Conservation (phyloP, 1,284 basidiomycete species). For the Cutaneotrichosporon mucoides region DNA sequence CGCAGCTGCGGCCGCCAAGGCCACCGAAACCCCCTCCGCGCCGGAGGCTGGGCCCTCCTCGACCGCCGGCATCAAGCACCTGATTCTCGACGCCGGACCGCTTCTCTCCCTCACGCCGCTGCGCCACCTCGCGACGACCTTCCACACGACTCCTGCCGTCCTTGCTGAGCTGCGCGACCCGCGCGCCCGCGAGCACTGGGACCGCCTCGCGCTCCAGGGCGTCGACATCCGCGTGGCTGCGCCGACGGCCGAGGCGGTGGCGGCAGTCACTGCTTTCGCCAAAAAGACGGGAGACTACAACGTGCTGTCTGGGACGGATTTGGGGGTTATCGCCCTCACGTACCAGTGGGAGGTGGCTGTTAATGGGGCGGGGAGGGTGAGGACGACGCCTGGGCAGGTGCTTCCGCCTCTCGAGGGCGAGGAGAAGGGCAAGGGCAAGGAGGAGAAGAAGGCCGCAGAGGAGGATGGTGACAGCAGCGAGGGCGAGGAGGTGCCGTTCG, state of each 20-base stretch:
- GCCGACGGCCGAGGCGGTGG: constrained; percentile 67
- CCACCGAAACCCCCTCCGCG: background rate
- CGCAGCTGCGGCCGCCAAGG: background rate
- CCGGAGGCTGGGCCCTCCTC: background rate
- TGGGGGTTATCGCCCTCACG: constrained; percentile 86
- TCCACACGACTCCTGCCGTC: constrained; percentile 83
- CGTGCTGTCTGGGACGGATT: constrained; percentile 85
- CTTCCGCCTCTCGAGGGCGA: constrained; percentile 11
- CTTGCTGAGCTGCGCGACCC: constrained; percentile 82
- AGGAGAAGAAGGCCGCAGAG: constrained; percentile 43
- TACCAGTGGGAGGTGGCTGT: constrained; percentile 65
- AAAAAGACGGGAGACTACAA: constrained; percentile 96
- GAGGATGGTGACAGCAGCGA: constrained; percentile 29
- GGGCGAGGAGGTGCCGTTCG: constrained; percentile 18
- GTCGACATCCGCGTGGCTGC: constrained; percentile 69
- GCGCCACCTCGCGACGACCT: constrained; percentile 73
- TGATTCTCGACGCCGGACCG: constrained; percentile 89
- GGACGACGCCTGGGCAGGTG: constrained; percentile 54
- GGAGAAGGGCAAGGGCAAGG: constrained; percentile 47
- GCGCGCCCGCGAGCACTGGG: constrained; percentile 77
- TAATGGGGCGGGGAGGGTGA: constrained; percentile 52
- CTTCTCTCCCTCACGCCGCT: constrained; percentile 80
- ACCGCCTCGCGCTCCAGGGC: constrained; percentile 59
- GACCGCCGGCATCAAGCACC: constrained; percentile 56
- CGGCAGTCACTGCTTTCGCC: constrained; percentile 81